Evolutionary conservation across 176 grass and related monocot species (phyloP).

Genomic region (Themeda triandra): DNA sequence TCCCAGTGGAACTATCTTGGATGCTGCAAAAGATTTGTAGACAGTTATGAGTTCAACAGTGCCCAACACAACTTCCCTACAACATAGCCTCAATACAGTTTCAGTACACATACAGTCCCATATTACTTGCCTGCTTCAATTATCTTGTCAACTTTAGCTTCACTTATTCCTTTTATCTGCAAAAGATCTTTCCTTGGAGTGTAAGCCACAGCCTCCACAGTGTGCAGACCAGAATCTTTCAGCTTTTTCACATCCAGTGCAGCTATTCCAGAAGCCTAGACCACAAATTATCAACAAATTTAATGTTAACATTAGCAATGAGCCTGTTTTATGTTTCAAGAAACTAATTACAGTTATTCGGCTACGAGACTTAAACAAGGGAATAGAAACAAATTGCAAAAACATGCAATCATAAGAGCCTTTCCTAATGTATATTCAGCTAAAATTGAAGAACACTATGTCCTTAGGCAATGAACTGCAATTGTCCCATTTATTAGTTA

Average conservation of each 20-base stretch:
- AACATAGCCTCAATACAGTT: slow-evolving; percentile 5
- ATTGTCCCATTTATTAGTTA: neutral
- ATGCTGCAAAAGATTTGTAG: slow-evolving; percentile 49
- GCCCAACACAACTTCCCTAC: neutral
- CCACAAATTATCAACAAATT: slow-evolving; percentile 4
- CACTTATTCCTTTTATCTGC: slow-evolving; percentile 97
- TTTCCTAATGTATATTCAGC: neutral
- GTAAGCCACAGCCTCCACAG: slow-evolving; percentile 83
- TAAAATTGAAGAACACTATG: neutral
- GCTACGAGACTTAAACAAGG: neutral
- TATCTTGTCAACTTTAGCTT: slow-evolving; percentile 98
- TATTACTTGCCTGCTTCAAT: slow-evolving; percentile 74
- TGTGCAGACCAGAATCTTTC: slow-evolving; percentile 81
- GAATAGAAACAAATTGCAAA: neutral
- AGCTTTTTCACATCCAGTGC: slow-evolving; percentile 92
- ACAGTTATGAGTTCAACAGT: neutral
- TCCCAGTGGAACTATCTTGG: slow-evolving; percentile 80
- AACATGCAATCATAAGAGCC: neutral
- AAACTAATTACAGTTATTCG: neutral
- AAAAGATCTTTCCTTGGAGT: slow-evolving; percentile 95
- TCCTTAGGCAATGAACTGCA: neutral
- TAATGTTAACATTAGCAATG: neutral
- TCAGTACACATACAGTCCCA: neutral
- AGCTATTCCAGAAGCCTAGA: slow-evolving; percentile 84
- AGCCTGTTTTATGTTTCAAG: neutral